phyloP scores from a whole-genome alignment of 2,329 filamentous ascomycete genomes.

The Setomelanomma holmii region DNA sequence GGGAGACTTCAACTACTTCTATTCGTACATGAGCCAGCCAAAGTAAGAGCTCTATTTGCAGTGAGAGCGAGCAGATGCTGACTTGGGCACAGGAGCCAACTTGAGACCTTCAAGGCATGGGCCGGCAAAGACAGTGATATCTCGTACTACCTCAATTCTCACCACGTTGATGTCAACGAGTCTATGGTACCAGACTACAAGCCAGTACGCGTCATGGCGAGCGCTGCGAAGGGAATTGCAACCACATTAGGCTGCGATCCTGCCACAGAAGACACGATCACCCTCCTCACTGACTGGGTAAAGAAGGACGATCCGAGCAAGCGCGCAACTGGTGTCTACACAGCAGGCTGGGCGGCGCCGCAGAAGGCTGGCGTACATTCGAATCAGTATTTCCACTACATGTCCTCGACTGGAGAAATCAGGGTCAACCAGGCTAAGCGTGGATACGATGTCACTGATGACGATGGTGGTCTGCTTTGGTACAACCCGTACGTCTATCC shows the following conservation, averaged over 20 bases:
- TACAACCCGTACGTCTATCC: constrained; percentile 72
- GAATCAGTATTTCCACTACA: constrained; percentile 97
- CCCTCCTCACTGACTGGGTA: constrained; percentile 86
- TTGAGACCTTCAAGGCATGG: constrained; percentile 95
- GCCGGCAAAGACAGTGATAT: constrained; percentile 92
- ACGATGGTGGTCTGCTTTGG: constrained; percentile 76
- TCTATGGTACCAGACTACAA: constrained; percentile 86
- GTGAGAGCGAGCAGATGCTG: constrained; percentile 49
- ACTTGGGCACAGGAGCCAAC: constrained; percentile 84
- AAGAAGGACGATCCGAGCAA: constrained; percentile 73
- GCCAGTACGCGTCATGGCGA: constrained; percentile 80
- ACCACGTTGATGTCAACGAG: constrained; percentile 92
- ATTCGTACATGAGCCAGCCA: constrained; percentile 89
- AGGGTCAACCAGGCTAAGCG: constrained; percentile 92
- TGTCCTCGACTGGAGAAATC: constrained; percentile 83
- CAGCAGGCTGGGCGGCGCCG: constrained; percentile 92
- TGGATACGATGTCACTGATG: constrained; percentile 93
- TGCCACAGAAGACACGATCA: constrained; percentile 91
- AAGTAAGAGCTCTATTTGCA: constrained; percentile 52
- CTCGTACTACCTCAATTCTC: constrained; percentile 93
- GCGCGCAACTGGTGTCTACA: constrained; percentile 87
- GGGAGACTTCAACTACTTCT: constrained; percentile 98
- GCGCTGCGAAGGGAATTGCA: constrained; percentile 79
- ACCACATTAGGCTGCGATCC: constrained; percentile 78
- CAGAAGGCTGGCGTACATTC: constrained; percentile 94